A percentile compares a stretch with the other conserved stretches of the same genome.
phyloP scores from a whole-genome alignment of 208 protist genomes.

The Crithidia fasciculata region DNA sequence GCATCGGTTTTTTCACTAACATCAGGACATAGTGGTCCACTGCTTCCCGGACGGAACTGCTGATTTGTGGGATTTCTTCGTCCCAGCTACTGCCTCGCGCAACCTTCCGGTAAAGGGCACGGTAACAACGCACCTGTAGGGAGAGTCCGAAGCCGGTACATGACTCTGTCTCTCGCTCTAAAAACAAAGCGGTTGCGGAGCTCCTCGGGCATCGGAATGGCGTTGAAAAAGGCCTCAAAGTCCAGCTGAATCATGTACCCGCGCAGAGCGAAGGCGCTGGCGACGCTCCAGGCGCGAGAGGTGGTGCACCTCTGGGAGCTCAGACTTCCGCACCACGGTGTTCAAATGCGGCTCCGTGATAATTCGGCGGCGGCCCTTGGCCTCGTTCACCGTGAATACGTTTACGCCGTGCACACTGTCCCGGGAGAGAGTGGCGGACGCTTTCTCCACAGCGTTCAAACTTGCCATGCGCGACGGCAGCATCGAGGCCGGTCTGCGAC shows the following conservation, averaged over 20 bases:
- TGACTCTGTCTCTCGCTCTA: neutral
- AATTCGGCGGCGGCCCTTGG: slow-evolving; percentile 31
- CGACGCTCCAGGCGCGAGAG: neutral
- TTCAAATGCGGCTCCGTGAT: slow-evolving; percentile 44
- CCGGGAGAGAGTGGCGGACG: neutral
- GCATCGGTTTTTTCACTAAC: neutral
- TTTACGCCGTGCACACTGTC: slow-evolving; percentile 16
- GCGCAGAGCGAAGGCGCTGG: slow-evolving; percentile 6
- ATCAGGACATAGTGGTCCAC: neutral
- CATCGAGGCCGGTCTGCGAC: neutral
- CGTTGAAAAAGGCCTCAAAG: slow-evolving; percentile 34
- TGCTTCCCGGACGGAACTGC: neutral
- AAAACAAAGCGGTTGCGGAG: slow-evolving; percentile 35
- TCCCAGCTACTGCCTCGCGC: slow-evolving; percentile 1
- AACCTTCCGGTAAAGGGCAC: neutral
- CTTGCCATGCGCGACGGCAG: neutral
- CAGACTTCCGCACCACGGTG: slow-evolving; percentile 17
- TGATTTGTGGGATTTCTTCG: neutral
- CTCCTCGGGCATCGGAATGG: slow-evolving; percentile 26
- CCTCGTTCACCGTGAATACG: slow-evolving; percentile 24
- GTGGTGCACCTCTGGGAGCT: slow-evolving; percentile 13
- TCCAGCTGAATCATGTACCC: slow-evolving; percentile 23
- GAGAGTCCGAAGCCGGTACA: slow-evolving; percentile 26
- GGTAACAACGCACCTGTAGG: slow-evolving; percentile 27
- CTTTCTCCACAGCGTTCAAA: neutral